A percentile compares a stretch with the other conserved stretches of the same genome.
phyloP scores from a whole-genome alignment of 208 protist species.

The Tritrichomonas foetus region DNA sequence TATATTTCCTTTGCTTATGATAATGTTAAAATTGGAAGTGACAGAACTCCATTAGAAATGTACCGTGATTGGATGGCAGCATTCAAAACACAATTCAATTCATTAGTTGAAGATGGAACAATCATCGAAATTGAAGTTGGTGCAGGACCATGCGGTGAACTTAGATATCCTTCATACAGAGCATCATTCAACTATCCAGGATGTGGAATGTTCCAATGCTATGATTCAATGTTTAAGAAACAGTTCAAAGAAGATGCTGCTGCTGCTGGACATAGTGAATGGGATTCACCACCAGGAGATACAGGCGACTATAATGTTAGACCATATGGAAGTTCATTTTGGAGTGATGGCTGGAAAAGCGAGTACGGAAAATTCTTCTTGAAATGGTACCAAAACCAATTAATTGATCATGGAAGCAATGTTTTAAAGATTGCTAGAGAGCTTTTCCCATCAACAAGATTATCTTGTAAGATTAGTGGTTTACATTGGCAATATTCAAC shows the following conservation, averaged over 20 bases:
- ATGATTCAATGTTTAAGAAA: background rate
- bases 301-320: background rate
- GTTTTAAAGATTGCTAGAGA: background rate
- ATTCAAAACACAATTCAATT: background rate
- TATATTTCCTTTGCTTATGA: constrained; percentile 32
- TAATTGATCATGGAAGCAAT: background rate
- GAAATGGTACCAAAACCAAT: background rate
- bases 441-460: background rate
- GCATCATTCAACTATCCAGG: background rate
- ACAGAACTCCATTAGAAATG: background rate
- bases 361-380: background rate
- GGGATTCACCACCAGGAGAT: background rate
- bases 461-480: background rate
- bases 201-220: background rate
- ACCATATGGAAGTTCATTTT: background rate
- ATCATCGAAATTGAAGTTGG: constrained; percentile 1
- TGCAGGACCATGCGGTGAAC: background rate
- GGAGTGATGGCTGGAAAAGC: background rate
- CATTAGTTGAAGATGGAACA: background rate
- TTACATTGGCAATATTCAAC: background rate
- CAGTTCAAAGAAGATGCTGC: background rate
- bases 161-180: background rate
- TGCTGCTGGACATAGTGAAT: background rate
- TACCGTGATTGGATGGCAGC: background rate
- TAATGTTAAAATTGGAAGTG: background rate